Conservation (phyloP, 1,139 yeast species). For the Saccharomycopsis hybrid region DNA sequence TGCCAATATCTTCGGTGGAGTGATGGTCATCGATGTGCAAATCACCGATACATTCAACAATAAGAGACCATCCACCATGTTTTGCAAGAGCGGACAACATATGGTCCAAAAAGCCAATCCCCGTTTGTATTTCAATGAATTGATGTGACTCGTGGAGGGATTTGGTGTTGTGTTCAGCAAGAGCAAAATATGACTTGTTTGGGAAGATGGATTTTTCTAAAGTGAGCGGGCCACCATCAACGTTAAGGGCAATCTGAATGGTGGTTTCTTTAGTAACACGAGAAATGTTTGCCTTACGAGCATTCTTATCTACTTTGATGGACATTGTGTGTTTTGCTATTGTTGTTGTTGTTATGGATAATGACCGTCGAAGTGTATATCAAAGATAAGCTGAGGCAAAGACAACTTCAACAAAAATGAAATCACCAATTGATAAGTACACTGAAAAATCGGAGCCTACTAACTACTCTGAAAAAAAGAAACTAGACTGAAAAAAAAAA, state of each 20-base stretch:
- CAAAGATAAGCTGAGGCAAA: too few relatives aligned
- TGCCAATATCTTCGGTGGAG: conserved; percentile 92
- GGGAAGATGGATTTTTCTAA: conserved; percentile 50
- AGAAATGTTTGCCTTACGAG: conserved; percentile 47
- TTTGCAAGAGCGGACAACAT: conserved; percentile 97
- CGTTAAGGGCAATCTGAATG: conserved; percentile 75
- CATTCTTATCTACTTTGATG: conserved; percentile 20
- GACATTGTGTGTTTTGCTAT: not conserved
- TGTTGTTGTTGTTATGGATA: not conserved
- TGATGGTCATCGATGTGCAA: conserved; percentile 96
- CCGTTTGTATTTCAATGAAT: conserved; percentile 74
- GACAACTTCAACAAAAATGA: too few relatives aligned
- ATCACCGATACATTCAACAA: conserved; percentile 88
- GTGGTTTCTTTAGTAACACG: conserved; percentile 90
- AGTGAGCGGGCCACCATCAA: conserved; percentile 75
- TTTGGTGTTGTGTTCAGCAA: conserved; percentile 12
- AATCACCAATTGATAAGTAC: too few relatives aligned
- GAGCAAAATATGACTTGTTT: conserved; percentile 19
- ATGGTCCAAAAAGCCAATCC: conserved; percentile 93
- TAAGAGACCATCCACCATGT: conserved; percentile 92
- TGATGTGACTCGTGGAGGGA: conserved; percentile 47
- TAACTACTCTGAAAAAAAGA: not conserved
- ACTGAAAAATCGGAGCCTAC: not conserved
- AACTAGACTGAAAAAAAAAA: not conserved
- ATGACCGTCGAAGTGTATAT: too few relatives aligned